phyloP scores from a whole-genome alignment of 2,329 filamentous ascomycete genomes.

The Aspergillus nomiae region DNA sequence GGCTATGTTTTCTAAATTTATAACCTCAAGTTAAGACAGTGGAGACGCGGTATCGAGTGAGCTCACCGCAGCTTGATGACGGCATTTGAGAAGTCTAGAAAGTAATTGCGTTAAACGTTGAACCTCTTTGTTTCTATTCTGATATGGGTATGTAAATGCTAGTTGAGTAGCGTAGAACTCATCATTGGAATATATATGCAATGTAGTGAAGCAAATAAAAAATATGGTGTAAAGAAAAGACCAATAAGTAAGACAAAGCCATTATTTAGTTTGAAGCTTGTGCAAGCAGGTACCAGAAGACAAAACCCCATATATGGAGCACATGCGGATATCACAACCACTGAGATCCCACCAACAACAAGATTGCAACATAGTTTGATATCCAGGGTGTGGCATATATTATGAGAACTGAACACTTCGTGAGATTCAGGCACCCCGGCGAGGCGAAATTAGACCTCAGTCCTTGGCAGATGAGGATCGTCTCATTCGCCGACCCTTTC shows the following conservation, averaged over 20 bases:
- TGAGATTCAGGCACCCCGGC: constrained; percentile 17
- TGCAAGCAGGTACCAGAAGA: background rate
- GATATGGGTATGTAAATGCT: background rate
- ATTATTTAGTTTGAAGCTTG: constrained; percentile 2
- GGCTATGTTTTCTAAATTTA: background rate
- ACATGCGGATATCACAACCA: constrained; percentile 2
- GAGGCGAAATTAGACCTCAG: constrained; percentile 13
- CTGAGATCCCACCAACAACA: background rate
- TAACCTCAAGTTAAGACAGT: background rate
- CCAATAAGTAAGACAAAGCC: background rate
- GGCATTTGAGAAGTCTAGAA: background rate
- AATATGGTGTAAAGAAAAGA: background rate
- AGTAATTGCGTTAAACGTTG: background rate
- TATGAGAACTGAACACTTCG: background rate
- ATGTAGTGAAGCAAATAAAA: background rate
- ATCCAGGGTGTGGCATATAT: background rate
- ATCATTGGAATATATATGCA: background rate
- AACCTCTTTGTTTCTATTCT: background rate
- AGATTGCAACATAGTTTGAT: background rate
- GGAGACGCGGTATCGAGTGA: background rate
- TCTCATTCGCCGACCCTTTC: constrained; percentile 49
- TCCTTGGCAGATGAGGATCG: constrained; percentile 55
- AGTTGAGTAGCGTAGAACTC: background rate
- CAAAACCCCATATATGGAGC: background rate
- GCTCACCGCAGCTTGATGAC: background rate